These are phyloP conservation scores for Stemphylium lycopersici DNA, from an alignment of 2,329 filamentous ascomycete genomes.

Conservation along the genomic window DNA sequence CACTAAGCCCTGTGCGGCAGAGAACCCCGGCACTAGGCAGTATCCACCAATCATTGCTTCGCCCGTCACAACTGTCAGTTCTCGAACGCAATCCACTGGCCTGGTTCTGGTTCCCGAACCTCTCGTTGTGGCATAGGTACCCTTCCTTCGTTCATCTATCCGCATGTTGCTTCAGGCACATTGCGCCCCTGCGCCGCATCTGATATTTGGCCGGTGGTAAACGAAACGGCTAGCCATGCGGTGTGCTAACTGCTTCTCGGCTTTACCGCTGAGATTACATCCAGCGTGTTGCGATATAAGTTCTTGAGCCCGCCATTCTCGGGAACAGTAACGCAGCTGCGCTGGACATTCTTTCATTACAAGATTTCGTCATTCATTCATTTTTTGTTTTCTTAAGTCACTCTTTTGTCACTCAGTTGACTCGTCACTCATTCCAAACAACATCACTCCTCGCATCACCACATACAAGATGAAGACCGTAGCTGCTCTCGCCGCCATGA, in stretches of 20 bases:
- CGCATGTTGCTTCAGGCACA: conserved; percentile 29
- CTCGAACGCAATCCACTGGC: conserved; percentile 10
- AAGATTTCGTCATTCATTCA: conserved; percentile 23
- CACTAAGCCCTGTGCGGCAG: conserved; percentile 20
- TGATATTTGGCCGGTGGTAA: conserved; percentile 29
- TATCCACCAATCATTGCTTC: conserved; percentile 24
- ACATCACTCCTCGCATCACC: conserved; percentile 6
- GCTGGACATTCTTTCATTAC: conserved; percentile 40
- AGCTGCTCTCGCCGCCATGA: conserved; percentile 34
- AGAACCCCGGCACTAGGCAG: conserved; percentile 19
- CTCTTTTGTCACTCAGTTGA: conserved; percentile 31
- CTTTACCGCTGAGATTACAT: conserved; percentile 23
- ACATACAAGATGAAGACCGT: conserved; percentile 32
- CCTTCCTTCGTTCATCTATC: conserved; percentile 27
- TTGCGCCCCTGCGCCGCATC: conserved; percentile 22
- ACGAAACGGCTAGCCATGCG: conserved; percentile 33
- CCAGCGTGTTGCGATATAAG: conserved; percentile 27
- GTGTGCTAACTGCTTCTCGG: conserved; percentile 22
- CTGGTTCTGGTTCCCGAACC: conserved; percentile 10
- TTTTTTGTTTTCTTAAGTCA: conserved; percentile 27
- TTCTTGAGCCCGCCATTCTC: conserved; percentile 10
- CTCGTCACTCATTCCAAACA: conserved; percentile 22
- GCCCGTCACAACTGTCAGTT: conserved; percentile 20
- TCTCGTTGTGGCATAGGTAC: conserved; percentile 14
- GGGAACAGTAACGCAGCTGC: conserved; percentile 34